Percentiles rank a stretch among this genome's conserved stretches.
These are phyloP conservation scores for Leccinum subtestaceum DNA, from an alignment of 768 basidiomycete species.

Conservation along the genomic window DNA sequence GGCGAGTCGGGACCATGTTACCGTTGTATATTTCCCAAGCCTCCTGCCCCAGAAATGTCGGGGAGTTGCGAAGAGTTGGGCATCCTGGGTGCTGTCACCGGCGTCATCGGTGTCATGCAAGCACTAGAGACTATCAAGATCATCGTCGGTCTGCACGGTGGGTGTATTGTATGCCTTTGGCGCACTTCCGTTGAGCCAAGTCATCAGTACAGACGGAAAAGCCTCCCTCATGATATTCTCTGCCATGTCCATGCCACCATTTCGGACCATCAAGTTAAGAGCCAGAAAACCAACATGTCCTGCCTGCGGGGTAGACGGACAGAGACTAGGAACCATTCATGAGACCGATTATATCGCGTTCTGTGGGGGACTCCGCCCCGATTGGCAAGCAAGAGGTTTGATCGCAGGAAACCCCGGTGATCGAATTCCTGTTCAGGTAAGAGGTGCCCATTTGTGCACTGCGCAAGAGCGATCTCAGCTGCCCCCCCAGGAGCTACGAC, in stretches of 20 bases:
- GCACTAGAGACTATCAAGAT: conserved; percentile 87
- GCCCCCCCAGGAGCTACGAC: conserved; percentile 46
- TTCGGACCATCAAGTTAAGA: conserved; percentile 82
- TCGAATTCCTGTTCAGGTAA: conserved; percentile 46
- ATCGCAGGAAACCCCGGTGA: conserved; percentile 37
- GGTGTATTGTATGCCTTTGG: conserved; percentile 8
- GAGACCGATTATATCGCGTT: conserved; percentile 80
- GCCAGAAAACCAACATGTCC: conserved; percentile 65
- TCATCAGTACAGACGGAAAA: conserved; percentile 44
- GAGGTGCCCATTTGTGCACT: background rate
- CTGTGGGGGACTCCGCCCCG: conserved; percentile 71
- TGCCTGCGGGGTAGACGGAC: conserved; percentile 63
- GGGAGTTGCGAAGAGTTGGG: conserved; percentile 89
- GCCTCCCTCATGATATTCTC: conserved; percentile 74
- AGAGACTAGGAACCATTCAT: conserved; percentile 45
- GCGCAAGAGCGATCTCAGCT: background rate
- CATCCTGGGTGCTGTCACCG: conserved; percentile 85
- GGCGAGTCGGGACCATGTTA: conserved; percentile 81
- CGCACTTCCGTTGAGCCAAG: conserved; percentile 1
- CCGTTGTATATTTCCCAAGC: conserved; percentile 86
- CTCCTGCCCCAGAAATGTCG: conserved; percentile 58
- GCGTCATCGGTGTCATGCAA: conserved; percentile 86
- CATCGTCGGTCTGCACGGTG: conserved; percentile 65
- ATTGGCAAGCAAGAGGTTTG: conserved; percentile 61
- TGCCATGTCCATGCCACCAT: conserved; percentile 64